Evolutionary conservation across 106 monocot genomes (phyloP).

Genomic region (Dioscorea alata): DNA sequence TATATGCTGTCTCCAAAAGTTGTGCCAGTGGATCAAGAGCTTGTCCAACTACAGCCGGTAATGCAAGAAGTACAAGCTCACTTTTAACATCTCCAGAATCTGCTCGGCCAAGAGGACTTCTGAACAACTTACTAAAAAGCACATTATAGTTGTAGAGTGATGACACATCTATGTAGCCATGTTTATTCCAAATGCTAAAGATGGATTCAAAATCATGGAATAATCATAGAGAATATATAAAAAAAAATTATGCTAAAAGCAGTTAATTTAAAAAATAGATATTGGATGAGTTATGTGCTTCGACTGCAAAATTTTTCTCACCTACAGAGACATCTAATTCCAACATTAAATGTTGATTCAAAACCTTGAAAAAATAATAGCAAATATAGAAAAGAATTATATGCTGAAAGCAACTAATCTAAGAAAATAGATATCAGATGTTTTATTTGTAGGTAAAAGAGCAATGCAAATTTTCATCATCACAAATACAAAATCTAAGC

Average conservation of each 20-base stretch:
- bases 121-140: slow-evolving; percentile 31
- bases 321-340: too few relatives aligned
- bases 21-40: slow-evolving; percentile 92
- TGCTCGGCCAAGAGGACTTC: slow-evolving; percentile 15
- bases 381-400: too few relatives aligned
- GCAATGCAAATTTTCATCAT: too few relatives aligned
- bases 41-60: slow-evolving; percentile 86
- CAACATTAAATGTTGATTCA: too few relatives aligned
- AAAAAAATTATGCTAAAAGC: background rate
- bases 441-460: too few relatives aligned
- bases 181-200: background rate
- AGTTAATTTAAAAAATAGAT: background rate
- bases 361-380: too few relatives aligned
- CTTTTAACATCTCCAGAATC: slow-evolving; percentile 34
- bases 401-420: too few relatives aligned
- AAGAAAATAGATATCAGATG: too few relatives aligned
- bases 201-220: background rate
- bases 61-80: slow-evolving; percentile 78
- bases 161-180: background rate
- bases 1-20: slow-evolving; percentile 89
- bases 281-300: too few relatives aligned
- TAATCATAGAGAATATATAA: background rate
- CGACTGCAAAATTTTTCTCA: too few relatives aligned
- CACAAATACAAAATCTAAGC: too few relatives aligned
- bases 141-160: background rate